These are phyloP conservation scores for Silene conica DNA, from an alignment of 148 eudicot species.

Conservation along the genomic window DNA sequence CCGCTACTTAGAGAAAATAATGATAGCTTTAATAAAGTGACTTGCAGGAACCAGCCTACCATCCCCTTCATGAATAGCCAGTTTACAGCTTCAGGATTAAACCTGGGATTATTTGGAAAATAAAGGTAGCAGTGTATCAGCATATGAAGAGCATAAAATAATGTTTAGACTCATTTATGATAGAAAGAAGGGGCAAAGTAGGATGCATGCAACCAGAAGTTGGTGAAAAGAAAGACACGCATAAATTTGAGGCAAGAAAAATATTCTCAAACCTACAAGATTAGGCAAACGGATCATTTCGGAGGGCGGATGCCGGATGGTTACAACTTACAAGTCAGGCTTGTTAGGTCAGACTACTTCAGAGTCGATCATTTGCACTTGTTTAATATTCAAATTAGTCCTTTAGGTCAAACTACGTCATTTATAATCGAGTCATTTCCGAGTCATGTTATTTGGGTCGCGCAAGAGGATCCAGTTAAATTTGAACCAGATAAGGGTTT, in stretches of 20 bases:
- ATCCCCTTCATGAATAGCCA: slow-evolving; percentile 47
- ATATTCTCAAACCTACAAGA: background rate
- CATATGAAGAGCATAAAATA: background rate
- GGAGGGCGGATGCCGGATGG: background rate
- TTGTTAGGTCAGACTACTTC: background rate
- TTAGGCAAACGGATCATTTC: background rate
- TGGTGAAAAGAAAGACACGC: background rate
- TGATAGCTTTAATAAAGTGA: slow-evolving; percentile 55
- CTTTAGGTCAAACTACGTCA: too few species aligned
- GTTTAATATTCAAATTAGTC: too few species aligned
- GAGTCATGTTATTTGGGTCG: too few species aligned
- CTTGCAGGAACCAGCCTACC: slow-evolving; percentile 48
- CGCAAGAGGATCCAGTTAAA: too few species aligned
- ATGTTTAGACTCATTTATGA: background rate
- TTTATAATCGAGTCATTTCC: too few species aligned
- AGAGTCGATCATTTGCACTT: background rate
- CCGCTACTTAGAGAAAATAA: slow-evolving; percentile 63
- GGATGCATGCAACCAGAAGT: background rate
- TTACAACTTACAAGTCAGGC: background rate
- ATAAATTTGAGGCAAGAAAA: background rate
- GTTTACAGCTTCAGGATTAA: slow-evolving; percentile 41
- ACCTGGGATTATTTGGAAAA: slow-evolving; percentile 22
- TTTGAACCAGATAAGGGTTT: too few species aligned
- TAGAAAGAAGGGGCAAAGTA: background rate
- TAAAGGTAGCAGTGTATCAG: background rate